Percentiles rank a stretch among this genome's conserved stretches.
Conservation (phyloP, 2,329 filamentous ascomycete species). For the Alternaria infectoria region DNA sequence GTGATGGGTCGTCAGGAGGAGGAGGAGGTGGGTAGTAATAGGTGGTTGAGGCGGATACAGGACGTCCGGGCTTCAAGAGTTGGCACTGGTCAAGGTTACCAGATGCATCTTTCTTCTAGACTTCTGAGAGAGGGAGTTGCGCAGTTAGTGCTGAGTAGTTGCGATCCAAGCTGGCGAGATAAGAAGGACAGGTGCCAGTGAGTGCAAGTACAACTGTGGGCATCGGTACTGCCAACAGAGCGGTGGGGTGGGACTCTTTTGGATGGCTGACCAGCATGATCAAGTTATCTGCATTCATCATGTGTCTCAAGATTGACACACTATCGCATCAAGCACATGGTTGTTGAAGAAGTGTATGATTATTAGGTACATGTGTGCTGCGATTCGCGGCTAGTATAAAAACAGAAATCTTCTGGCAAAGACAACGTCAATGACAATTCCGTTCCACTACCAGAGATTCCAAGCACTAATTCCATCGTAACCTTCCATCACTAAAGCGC, state of each 20-base stretch:
- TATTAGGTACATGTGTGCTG: not conserved
- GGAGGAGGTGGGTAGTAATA: not conserved
- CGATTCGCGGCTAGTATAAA: not conserved
- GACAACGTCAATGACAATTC: not conserved
- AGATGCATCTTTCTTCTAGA: not conserved
- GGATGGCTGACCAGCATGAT: not conserved
- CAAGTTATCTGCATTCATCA: not conserved
- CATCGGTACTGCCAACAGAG: not conserved
- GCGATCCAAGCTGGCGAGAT: not conserved
- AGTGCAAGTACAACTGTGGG: not conserved
- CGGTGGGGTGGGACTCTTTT: not conserved
- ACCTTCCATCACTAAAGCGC: not conserved
- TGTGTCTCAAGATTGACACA: not conserved
- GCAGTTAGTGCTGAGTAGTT: not conserved
- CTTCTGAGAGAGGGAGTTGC: not conserved
- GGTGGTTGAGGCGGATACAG: not conserved
- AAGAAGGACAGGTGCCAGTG: not conserved
- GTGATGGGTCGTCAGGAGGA: not conserved
- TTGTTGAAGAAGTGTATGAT: not conserved
- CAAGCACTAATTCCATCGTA: not conserved
- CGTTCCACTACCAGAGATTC: not conserved
- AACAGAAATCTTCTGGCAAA: not conserved
- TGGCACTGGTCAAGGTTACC: not conserved
- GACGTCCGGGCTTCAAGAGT: not conserved
- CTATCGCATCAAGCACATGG: not conserved